These are phyloP conservation scores for Hibiscus mutabilis DNA, from an alignment of 345 rosid species.

Conservation along the genomic window DNA sequence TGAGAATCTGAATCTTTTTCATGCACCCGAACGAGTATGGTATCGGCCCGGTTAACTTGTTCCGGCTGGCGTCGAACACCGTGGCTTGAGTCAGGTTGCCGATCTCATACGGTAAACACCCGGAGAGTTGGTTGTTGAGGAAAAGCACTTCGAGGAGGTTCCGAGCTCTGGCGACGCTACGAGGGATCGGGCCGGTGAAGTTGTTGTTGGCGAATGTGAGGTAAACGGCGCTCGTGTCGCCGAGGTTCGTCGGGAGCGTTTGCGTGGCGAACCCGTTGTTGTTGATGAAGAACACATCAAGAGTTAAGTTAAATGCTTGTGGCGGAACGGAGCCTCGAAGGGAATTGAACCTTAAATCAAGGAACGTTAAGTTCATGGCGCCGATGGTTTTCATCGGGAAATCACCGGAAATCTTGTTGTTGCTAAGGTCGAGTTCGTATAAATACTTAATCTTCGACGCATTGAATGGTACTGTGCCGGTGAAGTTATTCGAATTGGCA, in stretches of 20 bases:
- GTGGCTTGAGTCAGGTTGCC: conserved; percentile 31
- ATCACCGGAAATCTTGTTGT: conserved; percentile 31
- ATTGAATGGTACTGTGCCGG: conserved; percentile 9
- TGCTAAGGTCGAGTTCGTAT: conserved; percentile 56
- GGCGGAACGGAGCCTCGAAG: conserved; percentile 31
- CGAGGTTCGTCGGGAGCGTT: conserved; percentile 36
- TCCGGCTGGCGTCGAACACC: conserved; percentile 36
- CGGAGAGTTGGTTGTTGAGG: conserved; percentile 35
- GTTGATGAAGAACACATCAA: conserved; percentile 52
- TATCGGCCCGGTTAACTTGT: conserved; percentile 44
- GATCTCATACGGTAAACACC: conserved; percentile 52
- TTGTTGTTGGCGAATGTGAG: conserved; percentile 53
- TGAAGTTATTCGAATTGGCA: conserved; percentile 40
- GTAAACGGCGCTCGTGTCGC: conserved; percentile 35
- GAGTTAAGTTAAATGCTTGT: conserved; percentile 24
- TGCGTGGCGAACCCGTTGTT: conserved; percentile 32
- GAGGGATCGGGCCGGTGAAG: conserved; percentile 41
- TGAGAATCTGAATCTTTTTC: conserved; percentile 25
- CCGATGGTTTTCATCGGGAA: conserved; percentile 30
- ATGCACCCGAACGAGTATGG: conserved; percentile 52
- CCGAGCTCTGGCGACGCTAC: conserved; percentile 37
- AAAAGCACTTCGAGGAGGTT: conserved; percentile 42
- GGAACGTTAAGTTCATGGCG: conserved; percentile 25
- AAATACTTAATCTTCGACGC: conserved; percentile 14
- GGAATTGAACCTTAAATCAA: conserved; percentile 48